Conservation (phyloP, 495 filamentous ascomycete species). For the Rhizodiscina lignyota region DNA sequence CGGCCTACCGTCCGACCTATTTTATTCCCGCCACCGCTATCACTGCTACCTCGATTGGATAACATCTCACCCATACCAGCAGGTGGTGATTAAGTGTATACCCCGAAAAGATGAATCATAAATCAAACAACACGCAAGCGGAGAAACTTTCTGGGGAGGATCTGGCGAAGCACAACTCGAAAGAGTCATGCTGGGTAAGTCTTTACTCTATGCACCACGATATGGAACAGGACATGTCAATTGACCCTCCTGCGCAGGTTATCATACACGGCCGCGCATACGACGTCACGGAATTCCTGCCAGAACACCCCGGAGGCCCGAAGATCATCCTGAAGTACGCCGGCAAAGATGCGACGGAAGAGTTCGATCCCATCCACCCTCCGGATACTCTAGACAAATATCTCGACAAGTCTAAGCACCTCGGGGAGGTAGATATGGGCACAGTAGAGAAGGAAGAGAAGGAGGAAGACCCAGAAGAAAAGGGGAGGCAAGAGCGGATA, state of each 20-base stretch:
- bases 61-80: too few relatives aligned
- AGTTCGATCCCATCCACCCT: conserved; percentile 69
- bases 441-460: conserved; percentile 63
- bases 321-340: conserved; percentile 73
- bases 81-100: too few relatives aligned
- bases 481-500: conserved; percentile 57
- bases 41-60: too few relatives aligned
- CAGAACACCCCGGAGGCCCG: conserved; percentile 61
- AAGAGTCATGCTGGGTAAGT: conserved; percentile 69
- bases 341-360: conserved; percentile 72
- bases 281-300: conserved; percentile 57
- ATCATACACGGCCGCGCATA: conserved; percentile 61
- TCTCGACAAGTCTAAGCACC: conserved; percentile 68
- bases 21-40: too few relatives aligned
- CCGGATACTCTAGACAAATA: conserved; percentile 67
- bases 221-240: too few relatives aligned
- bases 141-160: conserved; percentile 42
- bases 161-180: conserved; percentile 48
- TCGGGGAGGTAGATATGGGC: conserved; percentile 80
- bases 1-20: too few relatives aligned
- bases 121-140: conserved; percentile 17
- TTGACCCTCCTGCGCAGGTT: too few relatives aligned
- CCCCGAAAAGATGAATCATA: conserved; percentile 18
- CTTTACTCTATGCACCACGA: too few relatives aligned
- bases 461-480: conserved; percentile 58